Evolutionary conservation across 495 filamentous ascomycete genomes (phyloP), one percentile per base, ranked within the genome.

Genomic region (Penicillium mononematosum): DNA sequence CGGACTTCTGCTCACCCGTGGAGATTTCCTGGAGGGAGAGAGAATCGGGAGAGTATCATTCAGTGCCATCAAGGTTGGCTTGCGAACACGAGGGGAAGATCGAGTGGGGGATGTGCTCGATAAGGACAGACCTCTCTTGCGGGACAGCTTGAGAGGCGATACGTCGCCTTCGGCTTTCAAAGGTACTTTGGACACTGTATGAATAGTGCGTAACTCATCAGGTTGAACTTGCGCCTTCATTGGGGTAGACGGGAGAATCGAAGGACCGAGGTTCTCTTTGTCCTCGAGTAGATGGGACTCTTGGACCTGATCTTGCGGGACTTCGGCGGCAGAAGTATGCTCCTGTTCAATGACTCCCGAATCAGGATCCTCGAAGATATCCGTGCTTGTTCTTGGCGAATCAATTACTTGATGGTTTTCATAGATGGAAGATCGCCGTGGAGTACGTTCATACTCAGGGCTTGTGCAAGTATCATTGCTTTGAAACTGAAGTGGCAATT

Each of bases 181-280:
- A 5, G 89, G 88, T 1, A 92, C 86, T 73, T 91, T 92, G 14
- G 84, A 86, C 0, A 88, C 82, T 0, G 88, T 92, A 64, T 89
- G 84, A 54, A 87, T 78, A 14, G 82, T 79, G 27, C 71, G 74
- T 24, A 71, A 61, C 25, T 64, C 62, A 43, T 70, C 59, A 3
- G 56, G 55, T 11, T 50, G 58, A 16, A 50, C 29, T 14, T 46
- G 58, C 8, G 53, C 39, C 34, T 67, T 69, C 5, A 70, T 56
- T 1, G 77, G 76, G 2, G 77, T 76, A 36, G 70, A 66, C 31
- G 75, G 71, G 20, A 65, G 56, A 25, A 63, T 58, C 44, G 64
- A 58, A 29, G 65, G 69, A 3, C 54, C 34, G 22, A 52, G 47
- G 47, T 78, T 74, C 45, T 75, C 70, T 48, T 75, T 75, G 24